Evolutionary conservation across 371 early-diverging fungal species (phyloP).

Genomic region (Mucor saturninus): DNA sequence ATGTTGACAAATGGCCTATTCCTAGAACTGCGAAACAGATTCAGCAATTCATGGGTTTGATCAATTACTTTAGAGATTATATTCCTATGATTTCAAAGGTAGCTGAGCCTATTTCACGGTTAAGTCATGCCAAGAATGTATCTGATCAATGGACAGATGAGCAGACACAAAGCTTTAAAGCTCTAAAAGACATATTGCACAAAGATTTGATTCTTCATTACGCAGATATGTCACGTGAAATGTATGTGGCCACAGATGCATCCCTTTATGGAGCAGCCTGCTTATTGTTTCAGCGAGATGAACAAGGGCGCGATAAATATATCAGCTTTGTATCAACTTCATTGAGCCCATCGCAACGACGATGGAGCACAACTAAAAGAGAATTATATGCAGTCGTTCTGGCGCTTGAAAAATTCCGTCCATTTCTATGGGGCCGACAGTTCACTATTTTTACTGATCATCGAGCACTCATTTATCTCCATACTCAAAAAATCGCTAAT

Average conservation of each 20-base stretch:
- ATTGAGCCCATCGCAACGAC: conserved; percentile 4
- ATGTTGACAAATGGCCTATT: conserved; percentile 15
- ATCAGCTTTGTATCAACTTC: conserved; percentile 8
- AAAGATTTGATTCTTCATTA: conserved; percentile 4
- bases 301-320: background rate
- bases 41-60: conserved; percentile 24
- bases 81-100: conserved; percentile 18
- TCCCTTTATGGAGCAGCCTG: background rate
- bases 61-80: conserved; percentile 33
- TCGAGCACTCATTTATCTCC: conserved; percentile 13
- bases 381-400: conserved; percentile 19
- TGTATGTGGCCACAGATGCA: conserved; percentile 14
- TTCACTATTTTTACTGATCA: conserved; percentile 26
- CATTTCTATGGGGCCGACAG: conserved; percentile 22
- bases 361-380: conserved; percentile 4
- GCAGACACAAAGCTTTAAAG: conserved; percentile 9
- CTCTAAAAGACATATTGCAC: conserved; percentile 11
- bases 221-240: background rate
- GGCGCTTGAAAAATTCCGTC: conserved; percentile 24
- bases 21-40: conserved; percentile 23
- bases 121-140: conserved; percentile 17
- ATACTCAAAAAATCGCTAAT: conserved; percentile 17
- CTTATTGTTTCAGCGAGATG: conserved; percentile 1
- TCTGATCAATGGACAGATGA: background rate
- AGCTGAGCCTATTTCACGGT: conserved; percentile 24